Percentiles rank a stretch among this genome's conserved stretches.
Conservation (phyloP, 352 stramenopile genomes). For the Pythium phragmiticola region DNA sequence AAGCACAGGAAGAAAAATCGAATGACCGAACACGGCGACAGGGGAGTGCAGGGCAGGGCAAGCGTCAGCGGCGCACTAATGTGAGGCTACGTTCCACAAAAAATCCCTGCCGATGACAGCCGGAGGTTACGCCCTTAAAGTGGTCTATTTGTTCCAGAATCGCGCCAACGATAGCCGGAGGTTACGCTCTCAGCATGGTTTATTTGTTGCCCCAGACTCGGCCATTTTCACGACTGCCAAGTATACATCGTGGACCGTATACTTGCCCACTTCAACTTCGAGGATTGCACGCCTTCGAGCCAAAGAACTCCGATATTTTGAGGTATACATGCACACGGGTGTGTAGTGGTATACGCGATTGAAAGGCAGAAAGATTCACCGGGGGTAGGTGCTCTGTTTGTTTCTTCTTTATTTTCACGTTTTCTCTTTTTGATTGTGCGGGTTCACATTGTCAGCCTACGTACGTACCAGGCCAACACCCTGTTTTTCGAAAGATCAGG, state of each 20-base stretch:
- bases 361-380: neutral
- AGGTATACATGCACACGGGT: no score
- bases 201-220: neutral
- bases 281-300: neutral
- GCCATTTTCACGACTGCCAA: no score
- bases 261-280: neutral
- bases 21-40: constrained; percentile 18
- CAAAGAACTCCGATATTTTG: neutral
- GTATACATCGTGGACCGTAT: neutral
- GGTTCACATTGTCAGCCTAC: no score
- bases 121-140: neutral
- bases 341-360: neutral
- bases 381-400: neutral
- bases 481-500: no score
- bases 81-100: constrained; percentile 17
- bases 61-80: neutral
- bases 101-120: constrained; percentile 8
- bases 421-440: no score
- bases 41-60: neutral
- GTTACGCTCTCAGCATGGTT: neutral
- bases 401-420: neutral
- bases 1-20: constrained; percentile 35
- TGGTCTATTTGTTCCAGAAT: neutral
- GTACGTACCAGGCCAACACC: no score
- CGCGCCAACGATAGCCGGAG: constrained; percentile 2